Evolutionary conservation across 2,329 filamentous ascomycete species (phyloP), one percentile per base, ranked within the genome.

Genomic region (Hansfordia pulvinata): DNA sequence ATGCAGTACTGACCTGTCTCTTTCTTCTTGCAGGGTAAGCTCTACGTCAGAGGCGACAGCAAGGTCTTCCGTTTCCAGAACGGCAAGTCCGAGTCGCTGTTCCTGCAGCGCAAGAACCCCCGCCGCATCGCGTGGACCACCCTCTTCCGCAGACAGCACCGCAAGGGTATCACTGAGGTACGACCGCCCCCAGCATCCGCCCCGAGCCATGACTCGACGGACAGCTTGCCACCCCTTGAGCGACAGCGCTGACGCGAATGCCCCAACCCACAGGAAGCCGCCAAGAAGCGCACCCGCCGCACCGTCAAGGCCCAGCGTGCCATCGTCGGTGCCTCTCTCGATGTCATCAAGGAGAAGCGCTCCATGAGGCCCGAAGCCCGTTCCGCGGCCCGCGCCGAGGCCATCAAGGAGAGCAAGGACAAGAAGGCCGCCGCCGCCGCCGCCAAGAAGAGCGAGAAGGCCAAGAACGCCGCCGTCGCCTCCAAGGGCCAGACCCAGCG

Each of bases 21-120:
- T 34, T 27, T 30, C 26, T 23, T 35, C 13, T 27, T 52, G 55
- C 58, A 96, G 90, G 90, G 90, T 72, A 96, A 96, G 75, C 81
- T 98, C 70, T 98, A 88, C 72, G 71, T 98, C 75, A 85, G 90
- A 65, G 86, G 88, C 59, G 90, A 98, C 76, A 93, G 82, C 85
- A 98, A 96, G 76, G 77, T 96, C 74, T 98, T 98, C 82, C 86
- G 90, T 60, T 98, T 98, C 82, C 85, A 93, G 69, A 94, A 93
- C 69, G 85, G 90, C 72, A 98, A 98, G 73, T 88, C 84, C 66
- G 90, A 98, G 71, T 93, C 85, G 47, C 83, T 98, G 47, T 98
- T 98, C 78, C 83, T 96, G 50, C 90, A 98, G 76, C 88, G 90
- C 75, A 98, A 98, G 84, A 98, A 98, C 78, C 90, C 90, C 60